Conservation (phyloP, 208 protist species). For the Crithidia brevicula region DNA sequence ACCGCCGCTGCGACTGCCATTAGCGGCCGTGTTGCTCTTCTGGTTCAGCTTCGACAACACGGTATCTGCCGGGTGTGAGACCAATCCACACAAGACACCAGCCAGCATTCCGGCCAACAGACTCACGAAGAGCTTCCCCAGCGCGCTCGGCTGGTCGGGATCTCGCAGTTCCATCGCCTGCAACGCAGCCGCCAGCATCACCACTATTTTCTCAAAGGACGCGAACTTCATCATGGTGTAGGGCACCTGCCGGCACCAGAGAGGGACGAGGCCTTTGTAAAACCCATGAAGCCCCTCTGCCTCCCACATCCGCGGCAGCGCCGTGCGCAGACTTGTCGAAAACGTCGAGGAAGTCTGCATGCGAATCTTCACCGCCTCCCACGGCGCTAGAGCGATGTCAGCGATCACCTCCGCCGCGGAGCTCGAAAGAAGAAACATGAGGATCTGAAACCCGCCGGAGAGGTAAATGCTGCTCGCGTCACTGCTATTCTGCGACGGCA, state of each 20-base stretch:
- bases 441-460: constrained; percentile 24
- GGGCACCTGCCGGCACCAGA: constrained; percentile 95
- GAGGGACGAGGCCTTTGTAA: constrained; percentile 86
- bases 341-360: constrained; percentile 61
- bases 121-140: constrained; percentile 14
- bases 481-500: neutral
- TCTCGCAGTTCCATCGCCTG: neutral
- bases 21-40: constrained; percentile 7
- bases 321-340: constrained; percentile 27
- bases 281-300: constrained; percentile 66
- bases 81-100: constrained; percentile 89
- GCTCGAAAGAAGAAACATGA: constrained; percentile 60
- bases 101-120: constrained; percentile 88
- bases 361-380: constrained; percentile 81
- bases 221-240: constrained; percentile 96
- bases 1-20: neutral
- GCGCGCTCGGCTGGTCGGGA: constrained; percentile 1
- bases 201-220: constrained; percentile 68
- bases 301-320: constrained; percentile 65
- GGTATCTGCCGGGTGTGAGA: constrained; percentile 97
- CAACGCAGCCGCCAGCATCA: constrained; percentile 23
- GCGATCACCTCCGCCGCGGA: constrained; percentile 75
- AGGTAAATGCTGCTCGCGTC: neutral
- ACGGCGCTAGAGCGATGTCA: constrained; percentile 69
- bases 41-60: constrained; percentile 93